Conservation (phyloP, 345 rosid genomes). For the Boechera divaricarpa region DNA sequence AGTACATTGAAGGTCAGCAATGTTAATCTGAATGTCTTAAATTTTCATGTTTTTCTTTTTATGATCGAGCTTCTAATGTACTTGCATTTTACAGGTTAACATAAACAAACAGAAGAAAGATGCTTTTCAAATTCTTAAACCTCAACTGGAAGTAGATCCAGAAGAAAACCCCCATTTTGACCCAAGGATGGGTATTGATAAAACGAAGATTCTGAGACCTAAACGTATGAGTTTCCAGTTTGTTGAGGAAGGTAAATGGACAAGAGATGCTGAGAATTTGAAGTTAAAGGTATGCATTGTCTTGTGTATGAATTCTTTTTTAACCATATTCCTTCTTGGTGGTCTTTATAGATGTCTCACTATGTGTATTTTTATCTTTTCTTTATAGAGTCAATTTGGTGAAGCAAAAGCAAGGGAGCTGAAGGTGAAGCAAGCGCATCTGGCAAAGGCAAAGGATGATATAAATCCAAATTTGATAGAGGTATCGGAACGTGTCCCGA, state of each 20-base stretch:
- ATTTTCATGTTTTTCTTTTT: slow-evolving; percentile 1
- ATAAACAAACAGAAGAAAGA: slow-evolving; percentile 97
- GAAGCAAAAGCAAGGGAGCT: slow-evolving; percentile 93
- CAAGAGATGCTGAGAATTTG: slow-evolving; percentile 83
- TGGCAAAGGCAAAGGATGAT: slow-evolving; percentile 90
- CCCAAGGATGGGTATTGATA: slow-evolving; percentile 80
- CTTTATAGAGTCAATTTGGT: slow-evolving; percentile 83
- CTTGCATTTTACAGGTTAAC: slow-evolving; percentile 70
- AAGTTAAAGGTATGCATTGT: slow-evolving; percentile 67
- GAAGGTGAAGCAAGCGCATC: slow-evolving; percentile 86
- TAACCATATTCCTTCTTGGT: slow-evolving; percentile 13
- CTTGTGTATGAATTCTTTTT: background rate
- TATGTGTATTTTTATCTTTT: slow-evolving; percentile 21
- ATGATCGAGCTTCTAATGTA: slow-evolving; percentile 28
- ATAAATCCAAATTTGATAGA: slow-evolving; percentile 94
- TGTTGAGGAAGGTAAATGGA: slow-evolving; percentile 99
- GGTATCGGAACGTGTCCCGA: slow-evolving; percentile 76
- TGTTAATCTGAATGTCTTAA: background rate
- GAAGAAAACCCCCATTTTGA: slow-evolving; percentile 85
- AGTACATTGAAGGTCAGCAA: slow-evolving; percentile 89
- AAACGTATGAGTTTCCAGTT: slow-evolving; percentile 89
- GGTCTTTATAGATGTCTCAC: slow-evolving; percentile 35
- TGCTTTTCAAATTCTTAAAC: slow-evolving; percentile 95
- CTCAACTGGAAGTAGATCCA: slow-evolving; percentile 84
- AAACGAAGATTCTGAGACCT: slow-evolving; percentile 85